Evolutionary conservation across 768 basidiomycete species (phyloP).

Genomic region (Pholiota molesta): DNA sequence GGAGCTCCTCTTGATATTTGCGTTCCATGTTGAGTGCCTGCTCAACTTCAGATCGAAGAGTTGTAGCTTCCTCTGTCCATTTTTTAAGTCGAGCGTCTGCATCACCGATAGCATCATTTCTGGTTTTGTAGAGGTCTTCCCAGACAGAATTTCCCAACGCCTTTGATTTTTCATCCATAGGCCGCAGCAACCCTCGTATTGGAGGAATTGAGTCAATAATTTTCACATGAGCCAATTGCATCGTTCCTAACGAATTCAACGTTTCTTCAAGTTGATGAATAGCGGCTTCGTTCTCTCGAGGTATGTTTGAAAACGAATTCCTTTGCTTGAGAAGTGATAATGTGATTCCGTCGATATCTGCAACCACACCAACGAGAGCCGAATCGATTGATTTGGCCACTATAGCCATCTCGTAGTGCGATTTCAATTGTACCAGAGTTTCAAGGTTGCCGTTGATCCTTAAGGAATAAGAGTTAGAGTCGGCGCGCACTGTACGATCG

Average conservation of each 20-base stretch:
- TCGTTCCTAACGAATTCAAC: constrained; percentile 32
- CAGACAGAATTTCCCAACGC: constrained; percentile 46
- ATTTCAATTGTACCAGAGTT: constrained; percentile 46
- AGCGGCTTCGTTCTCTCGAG: constrained; percentile 19
- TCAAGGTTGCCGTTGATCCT: constrained; percentile 59
- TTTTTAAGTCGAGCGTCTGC: constrained; percentile 47
- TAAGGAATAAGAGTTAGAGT: constrained; percentile 72
- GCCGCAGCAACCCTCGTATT: constrained; percentile 55
- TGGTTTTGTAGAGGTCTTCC: constrained; percentile 49
- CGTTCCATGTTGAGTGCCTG: constrained; percentile 46
- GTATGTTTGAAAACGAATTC: constrained; percentile 30
- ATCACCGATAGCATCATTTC: constrained; percentile 54
- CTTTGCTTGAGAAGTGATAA: constrained; percentile 44
- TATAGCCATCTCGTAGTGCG: constrained; percentile 52
- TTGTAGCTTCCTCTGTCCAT: constrained; percentile 49
- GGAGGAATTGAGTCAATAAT: constrained; percentile 50
- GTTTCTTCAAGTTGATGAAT: constrained; percentile 35
- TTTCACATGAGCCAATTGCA: constrained; percentile 14
- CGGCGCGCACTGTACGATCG: constrained; percentile 67
- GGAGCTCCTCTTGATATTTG: constrained; percentile 40
- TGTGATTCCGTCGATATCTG: constrained; percentile 41
- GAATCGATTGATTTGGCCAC: constrained; percentile 58
- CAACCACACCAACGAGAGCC: constrained; percentile 37
- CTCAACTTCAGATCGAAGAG: constrained; percentile 42
- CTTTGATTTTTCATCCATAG: constrained; percentile 54